Conservation (phyloP, 2,329 filamentous ascomycete genomes). For the Penicillium sp. region DNA sequence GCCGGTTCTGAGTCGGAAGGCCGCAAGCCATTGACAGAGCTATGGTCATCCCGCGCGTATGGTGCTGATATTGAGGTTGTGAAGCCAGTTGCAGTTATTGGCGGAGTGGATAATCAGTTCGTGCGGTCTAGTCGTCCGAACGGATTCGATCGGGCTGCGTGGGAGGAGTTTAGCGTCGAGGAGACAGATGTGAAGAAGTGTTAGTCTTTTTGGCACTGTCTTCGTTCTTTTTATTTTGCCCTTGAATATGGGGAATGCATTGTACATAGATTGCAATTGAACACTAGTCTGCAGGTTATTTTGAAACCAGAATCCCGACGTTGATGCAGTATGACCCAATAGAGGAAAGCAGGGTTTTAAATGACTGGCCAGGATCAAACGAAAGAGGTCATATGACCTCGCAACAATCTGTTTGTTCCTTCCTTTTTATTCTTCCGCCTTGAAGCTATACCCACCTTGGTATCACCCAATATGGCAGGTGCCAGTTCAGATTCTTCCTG, state of each 20-base stretch:
- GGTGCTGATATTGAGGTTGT: constrained; percentile 49
- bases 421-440: too few relatives aligned
- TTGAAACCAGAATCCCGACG: background rate
- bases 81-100: constrained; percentile 46
- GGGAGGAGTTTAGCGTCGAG: constrained; percentile 38
- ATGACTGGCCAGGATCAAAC: too few relatives aligned
- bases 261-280: constrained; percentile 4
- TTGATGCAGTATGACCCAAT: background rate
- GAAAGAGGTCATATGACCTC: too few relatives aligned
- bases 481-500: too few relatives aligned
- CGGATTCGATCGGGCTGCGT: constrained; percentile 50
- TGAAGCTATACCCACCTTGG: too few relatives aligned
- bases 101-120: constrained; percentile 51
- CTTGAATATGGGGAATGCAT: background rate
- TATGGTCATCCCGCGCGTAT: constrained; percentile 49
- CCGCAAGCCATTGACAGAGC: constrained; percentile 47
- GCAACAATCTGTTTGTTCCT: too few relatives aligned
- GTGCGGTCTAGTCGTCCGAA: constrained; percentile 52
- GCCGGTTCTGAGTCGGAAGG: constrained; percentile 22
- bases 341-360: too few relatives aligned
- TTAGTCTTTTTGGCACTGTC: background rate
- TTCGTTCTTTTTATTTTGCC: background rate
- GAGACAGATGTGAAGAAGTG: constrained; percentile 30
- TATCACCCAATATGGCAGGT: too few relatives aligned
- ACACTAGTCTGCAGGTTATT: too few relatives aligned